Evolutionary conservation across 768 basidiomycete genomes (phyloP).

Genomic region (Sistotremastrum niveocremeum): DNA sequence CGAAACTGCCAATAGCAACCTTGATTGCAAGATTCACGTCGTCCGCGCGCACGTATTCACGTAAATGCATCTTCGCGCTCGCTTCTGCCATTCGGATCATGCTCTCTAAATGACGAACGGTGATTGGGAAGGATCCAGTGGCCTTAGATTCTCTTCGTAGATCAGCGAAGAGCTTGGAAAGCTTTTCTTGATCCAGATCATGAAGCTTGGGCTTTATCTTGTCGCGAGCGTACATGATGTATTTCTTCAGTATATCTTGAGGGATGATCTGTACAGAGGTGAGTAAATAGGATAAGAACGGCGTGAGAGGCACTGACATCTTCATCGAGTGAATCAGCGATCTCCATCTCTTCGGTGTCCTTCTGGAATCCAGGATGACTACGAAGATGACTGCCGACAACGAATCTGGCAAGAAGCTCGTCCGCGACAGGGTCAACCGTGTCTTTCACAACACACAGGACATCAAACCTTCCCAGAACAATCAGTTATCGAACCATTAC

Average conservation of each 20-base stretch:
- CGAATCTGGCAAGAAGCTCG: conserved; percentile 90
- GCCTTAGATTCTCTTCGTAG: conserved; percentile 91
- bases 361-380: conserved; percentile 89
- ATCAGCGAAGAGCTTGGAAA: conserved; percentile 87
- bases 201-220: conserved; percentile 86
- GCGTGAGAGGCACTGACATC: conserved; percentile 46
- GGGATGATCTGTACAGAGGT: conserved; percentile 64
- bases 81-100: conserved; percentile 99
- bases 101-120: conserved; percentile 93
- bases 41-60: conserved; percentile 90
- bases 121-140: conserved; percentile 98
- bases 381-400: conserved; percentile 92
- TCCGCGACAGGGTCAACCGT: conserved; percentile 94
- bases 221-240: conserved; percentile 98
- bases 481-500: no score
- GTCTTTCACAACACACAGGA: conserved; percentile 96
- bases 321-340: conserved; percentile 77
- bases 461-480: no score
- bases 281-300: not conserved
- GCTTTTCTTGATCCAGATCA: conserved; percentile 92
- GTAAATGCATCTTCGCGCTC: conserved; percentile 93
- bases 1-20: conserved; percentile 89
- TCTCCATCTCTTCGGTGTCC: conserved; percentile 82
- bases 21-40: conserved; percentile 97
- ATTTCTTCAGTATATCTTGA: conserved; percentile 91